phyloP scores from a whole-genome alignment of 768 basidiomycete genomes.

The Boletus subparvulus region DNA sequence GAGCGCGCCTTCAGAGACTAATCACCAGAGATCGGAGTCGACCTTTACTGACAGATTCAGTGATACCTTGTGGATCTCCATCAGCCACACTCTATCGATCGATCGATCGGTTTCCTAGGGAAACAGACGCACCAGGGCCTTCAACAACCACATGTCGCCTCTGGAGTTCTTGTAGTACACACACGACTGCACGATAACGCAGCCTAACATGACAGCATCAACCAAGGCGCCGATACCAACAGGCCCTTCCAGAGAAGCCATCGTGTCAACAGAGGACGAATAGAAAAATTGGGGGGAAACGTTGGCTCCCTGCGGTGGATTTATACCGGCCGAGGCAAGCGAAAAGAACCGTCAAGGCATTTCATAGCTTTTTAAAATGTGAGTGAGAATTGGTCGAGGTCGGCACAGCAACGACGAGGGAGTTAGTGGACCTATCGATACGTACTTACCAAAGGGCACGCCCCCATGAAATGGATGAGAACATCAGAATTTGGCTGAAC shows the following conservation, averaged over 20 bases:
- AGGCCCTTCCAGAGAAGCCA: conserved; percentile 29
- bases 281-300: background rate
- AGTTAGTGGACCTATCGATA: background rate
- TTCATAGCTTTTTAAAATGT: conserved; percentile 9
- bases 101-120: background rate
- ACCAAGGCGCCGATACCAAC: conserved; percentile 22
- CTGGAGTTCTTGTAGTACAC: conserved; percentile 26
- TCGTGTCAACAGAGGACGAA: background rate
- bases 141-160: conserved; percentile 13
- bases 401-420: conserved; percentile 14
- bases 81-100: background rate
- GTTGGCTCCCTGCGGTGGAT: background rate
- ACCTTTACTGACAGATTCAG: conserved; percentile 19
- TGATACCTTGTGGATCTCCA: conserved; percentile 8
- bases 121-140: conserved; percentile 9
- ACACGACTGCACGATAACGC: conserved; percentile 25
- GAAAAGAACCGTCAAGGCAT: conserved; percentile 4
- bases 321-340: conserved; percentile 17
- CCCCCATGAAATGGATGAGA: background rate
- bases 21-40: background rate
- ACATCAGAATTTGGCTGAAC: conserved; percentile 17
- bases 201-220: conserved; percentile 25
- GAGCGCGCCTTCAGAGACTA: conserved; percentile 4
- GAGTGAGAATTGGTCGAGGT: conserved; percentile 3
- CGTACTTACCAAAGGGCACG: background rate